Evolutionary conservation across 192 early-diverging fungal genomes (phyloP), one percentile per base, ranked within the genome.

Genomic region (Thoreauomyces humboldtii): DNA sequence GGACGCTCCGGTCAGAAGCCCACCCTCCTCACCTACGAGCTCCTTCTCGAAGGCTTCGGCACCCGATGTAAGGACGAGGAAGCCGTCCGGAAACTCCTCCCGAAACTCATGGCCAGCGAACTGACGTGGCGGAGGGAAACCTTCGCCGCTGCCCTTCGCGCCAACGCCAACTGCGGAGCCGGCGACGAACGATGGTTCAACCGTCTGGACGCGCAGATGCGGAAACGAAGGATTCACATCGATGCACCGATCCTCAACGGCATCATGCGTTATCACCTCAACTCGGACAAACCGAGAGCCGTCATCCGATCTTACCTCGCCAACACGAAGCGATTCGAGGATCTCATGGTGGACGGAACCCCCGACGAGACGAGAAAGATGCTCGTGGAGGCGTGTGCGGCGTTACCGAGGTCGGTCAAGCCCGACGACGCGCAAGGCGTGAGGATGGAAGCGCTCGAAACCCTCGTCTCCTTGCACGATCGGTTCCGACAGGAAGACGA

Each of bases 381-480:
- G 0, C 46, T 63, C 7, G 27, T 63, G 0, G 47, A 63, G 36
- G 45, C 61, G 24, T 63, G 61, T 29, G 61, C 61, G 27, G 44
- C 46, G 28, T 52, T 63, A 21, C 46, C 61, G 6, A 1, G 35
- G 14, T 14, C 34, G 2, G 61, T 36, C 14, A 21, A 21, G 7
- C 57, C 57, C 5, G 59, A 33, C 15, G 42, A 47, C n/a, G n/a
- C 12, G 43, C 15, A 21, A 17, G 24, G 31, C 6, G 57, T 37
- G 35, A 17, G 21, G n/a, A 33, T 45, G 0, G 43, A 46, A 4
- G 59, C 44, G 34, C 44, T 17, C 7, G 59, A 61, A 46, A 61
- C 17, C 4, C 12, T 61, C 3, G 22, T 12, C 9, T 25, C 24
- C 42, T 47, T 61, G 44, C 55, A 31, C 25, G 28, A 57, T 17